Evolutionary conservation across 345 rosid genomes (phyloP), one percentile per base, ranked within the genome.

Genomic region (Gynandropsis gynandra): DNA sequence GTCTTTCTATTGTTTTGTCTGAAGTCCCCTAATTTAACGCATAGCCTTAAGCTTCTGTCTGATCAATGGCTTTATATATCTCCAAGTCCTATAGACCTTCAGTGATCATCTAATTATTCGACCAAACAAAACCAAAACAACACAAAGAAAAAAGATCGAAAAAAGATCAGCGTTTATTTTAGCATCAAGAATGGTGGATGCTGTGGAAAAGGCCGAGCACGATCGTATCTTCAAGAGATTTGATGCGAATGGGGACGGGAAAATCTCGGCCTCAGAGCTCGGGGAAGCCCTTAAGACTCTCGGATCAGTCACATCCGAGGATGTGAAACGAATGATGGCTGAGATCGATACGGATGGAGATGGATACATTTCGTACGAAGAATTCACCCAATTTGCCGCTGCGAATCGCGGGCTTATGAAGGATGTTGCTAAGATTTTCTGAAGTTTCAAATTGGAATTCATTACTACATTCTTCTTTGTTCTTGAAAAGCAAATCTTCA

Each of bases 321-420:
- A 90, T 57, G 34, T 84, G 14, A 72, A 74, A 20, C 70, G 81
- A 14, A 90, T 87, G 98, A 90, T 90, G 98, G 74, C 68, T 0
- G 96, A 87, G 76, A 87, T 90, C 17, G 98, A 90, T 49, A 84
- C 92, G 0, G 84, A 90, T 17, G 96, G 96, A 4, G 95, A 90
- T 47, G 98, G 98, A 6, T 74, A 19, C 76, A 90, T 90, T 27
- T 87, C 98, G 0, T 77, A 62, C 41, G 16, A 79, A 24, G 98
- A 87, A 52, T 90, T 75, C 71, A 66, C 64, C 4, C 74, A 63
- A 7, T 90, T 90, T 31, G 98, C 98, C 10, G n/a, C 21, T 2
- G 85, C 81, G 17, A 90, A 90, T 65, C 76, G 74, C 11, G 95
- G 89, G 35, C 68, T 90, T 39, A 84, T 90, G 71, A 90, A 77